Base-by-base conservation (phyloP, 495 filamentous ascomycete genomes). In the Lasiosphaeriaceae sp. region DNA sequence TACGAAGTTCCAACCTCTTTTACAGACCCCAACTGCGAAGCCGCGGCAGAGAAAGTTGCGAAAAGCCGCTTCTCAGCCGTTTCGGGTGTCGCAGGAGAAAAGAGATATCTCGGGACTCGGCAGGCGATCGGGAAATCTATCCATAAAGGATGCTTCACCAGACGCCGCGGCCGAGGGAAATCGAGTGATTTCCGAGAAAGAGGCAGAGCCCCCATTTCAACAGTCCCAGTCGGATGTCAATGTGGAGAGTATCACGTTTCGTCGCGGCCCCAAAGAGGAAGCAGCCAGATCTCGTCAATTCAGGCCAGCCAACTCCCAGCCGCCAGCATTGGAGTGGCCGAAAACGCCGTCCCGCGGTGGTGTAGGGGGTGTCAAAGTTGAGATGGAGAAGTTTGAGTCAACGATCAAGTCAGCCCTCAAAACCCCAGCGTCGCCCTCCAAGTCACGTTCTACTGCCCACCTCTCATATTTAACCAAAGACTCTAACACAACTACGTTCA, bases 401-500 rank as follows among this genome's bases (percentile, higher is more conserved):
- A n/a, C 55, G 3, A 19, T 69, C 55, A 64, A 56, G 56, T 65
- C 58, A 22, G 44, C 50, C 2, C 24, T 21, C 52, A 64, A 52
- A 17, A 49, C 45, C 19, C 58, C 50, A 17, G 12, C 12, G 11
- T 71, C 66, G 12, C 61, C 64, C 0, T 41, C 56, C 52, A 66
- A 60, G 50, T 64, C 70, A 24, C 61, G 51, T 45, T 78, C 77
- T 63, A 73, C 77, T 47, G 63, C 57, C n/a, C 75, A 77, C 57
- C 47, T 58, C 31, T 55, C 59, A 7, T 95, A 80, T 74, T 78
- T 96, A 60, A 86, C 79, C 41, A 91, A 88, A 74, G 74, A 83
- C 71, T 89, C 90, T 76, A 83, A 85, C 72, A 67, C 79, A 59
- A 71, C 64, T 56, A 76, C 69, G 54, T 80, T 71, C 65, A 69